phyloP scores from a whole-genome alignment of 768 basidiomycete species.

The Coprinellus aureogranulatus region DNA sequence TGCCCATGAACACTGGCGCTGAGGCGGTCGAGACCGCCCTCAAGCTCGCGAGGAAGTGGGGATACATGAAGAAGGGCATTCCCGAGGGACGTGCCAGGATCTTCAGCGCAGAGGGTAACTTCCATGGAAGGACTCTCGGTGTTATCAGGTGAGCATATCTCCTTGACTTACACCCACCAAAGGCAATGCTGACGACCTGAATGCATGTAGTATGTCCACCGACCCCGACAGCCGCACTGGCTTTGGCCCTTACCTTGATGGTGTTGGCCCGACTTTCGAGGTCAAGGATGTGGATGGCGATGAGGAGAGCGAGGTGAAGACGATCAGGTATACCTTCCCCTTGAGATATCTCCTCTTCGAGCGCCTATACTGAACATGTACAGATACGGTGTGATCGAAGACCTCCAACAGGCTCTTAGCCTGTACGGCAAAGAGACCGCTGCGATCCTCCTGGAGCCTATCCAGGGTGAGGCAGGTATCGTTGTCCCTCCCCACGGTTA shows the following conservation, averaged over 20 bases:
- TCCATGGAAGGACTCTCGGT: constrained; percentile 91
- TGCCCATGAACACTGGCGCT: constrained; percentile 99
- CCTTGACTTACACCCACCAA: constrained; percentile 2
- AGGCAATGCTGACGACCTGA: constrained; percentile 7
- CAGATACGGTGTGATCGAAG: constrained; percentile 65
- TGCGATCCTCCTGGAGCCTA: constrained; percentile 94
- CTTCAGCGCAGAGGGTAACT: constrained; percentile 84
- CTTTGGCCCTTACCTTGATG: constrained; percentile 88
- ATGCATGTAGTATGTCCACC: constrained; percentile 76
- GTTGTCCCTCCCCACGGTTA: constrained; percentile 91
- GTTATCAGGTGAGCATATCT: constrained; percentile 63
- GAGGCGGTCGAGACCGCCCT: constrained; percentile 98
- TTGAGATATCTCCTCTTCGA: too few relatives aligned
- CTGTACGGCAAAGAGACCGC: constrained; percentile 80
- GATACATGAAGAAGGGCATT: constrained; percentile 83
- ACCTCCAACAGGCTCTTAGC: constrained; percentile 79
- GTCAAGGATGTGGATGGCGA: constrained; percentile 29
- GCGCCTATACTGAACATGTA: too few relatives aligned
- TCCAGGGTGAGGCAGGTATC: constrained; percentile 98
- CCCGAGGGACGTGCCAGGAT: constrained; percentile 81
- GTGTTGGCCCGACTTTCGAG: constrained; percentile 76
- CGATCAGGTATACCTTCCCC: constrained; percentile 55
- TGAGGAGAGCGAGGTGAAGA: constrained; percentile 41
- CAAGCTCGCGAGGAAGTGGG: constrained; percentile 97
- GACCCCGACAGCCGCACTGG: constrained; percentile 85